These are phyloP conservation scores for Alternaria gaisen DNA, from an alignment of 2,329 filamentous ascomycete genomes.

Conservation along the genomic window DNA sequence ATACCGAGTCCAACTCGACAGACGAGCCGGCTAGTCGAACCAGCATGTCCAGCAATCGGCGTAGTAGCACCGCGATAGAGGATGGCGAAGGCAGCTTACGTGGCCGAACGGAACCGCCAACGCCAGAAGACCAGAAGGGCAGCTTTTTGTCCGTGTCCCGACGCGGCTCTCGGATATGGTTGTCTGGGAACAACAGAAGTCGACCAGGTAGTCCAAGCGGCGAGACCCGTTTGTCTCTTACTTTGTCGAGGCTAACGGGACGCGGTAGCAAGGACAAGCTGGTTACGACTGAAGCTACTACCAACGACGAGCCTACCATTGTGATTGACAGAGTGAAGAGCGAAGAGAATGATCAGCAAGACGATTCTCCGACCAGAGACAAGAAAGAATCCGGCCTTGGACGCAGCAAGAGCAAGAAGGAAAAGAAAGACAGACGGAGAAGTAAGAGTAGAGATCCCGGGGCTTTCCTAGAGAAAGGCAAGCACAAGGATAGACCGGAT, in stretches of 20 bases:
- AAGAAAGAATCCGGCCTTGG: slow-evolving; percentile 31
- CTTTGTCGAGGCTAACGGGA: slow-evolving; percentile 51
- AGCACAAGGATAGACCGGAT: slow-evolving; percentile 48
- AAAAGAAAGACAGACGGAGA: slow-evolving; percentile 46
- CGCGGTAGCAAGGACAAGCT: slow-evolving; percentile 56
- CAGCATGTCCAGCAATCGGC: slow-evolving; percentile 50
- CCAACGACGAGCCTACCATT: slow-evolving; percentile 40
- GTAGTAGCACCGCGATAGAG: slow-evolving; percentile 54
- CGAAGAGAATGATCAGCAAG: slow-evolving; percentile 23
- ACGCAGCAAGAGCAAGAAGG: slow-evolving; percentile 43
- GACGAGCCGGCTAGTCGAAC: slow-evolving; percentile 42
- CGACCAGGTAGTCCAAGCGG: slow-evolving; percentile 54
- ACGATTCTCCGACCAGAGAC: slow-evolving; percentile 31
- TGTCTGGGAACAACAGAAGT: slow-evolving; percentile 48
- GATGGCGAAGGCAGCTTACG: slow-evolving; percentile 47
- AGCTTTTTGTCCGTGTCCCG: slow-evolving; percentile 45
- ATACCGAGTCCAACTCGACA: slow-evolving; percentile 24
- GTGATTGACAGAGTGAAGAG: slow-evolving; percentile 34
- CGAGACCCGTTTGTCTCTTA: slow-evolving; percentile 54
- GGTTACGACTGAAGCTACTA: slow-evolving; percentile 27
- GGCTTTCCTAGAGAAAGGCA: slow-evolving; percentile 40
- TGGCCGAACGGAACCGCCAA: slow-evolving; percentile 50
- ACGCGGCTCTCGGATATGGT: slow-evolving; percentile 45
- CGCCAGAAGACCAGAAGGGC: slow-evolving; percentile 55
- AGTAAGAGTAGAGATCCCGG: slow-evolving; percentile 53